These are phyloP conservation scores for Annona cherimola DNA, from an alignment of 164 flowering plant genomes.

Conservation along the genomic window DNA sequence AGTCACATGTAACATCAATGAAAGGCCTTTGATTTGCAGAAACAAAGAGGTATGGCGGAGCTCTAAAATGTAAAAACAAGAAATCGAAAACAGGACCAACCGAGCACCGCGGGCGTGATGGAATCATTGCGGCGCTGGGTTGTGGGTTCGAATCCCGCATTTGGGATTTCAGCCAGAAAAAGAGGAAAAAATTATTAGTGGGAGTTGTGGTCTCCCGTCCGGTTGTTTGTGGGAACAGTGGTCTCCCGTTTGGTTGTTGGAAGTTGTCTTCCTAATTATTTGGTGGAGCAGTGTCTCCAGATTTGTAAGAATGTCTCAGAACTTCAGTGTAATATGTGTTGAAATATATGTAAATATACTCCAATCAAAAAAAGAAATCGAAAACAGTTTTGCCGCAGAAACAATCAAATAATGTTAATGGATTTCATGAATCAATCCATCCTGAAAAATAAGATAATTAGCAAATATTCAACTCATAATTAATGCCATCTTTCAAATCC, in stretches of 20 bases:
- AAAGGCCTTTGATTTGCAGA: background rate
- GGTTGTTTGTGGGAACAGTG: background rate
- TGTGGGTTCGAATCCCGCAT: too few relatives aligned
- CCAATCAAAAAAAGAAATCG: background rate
- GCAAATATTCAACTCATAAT: slow-evolving; percentile 4
- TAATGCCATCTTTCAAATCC: background rate
- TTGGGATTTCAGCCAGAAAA: background rate
- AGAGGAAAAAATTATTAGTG: background rate
- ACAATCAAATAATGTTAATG: background rate
- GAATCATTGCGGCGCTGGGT: too few relatives aligned
- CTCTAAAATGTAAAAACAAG: too few relatives aligned
- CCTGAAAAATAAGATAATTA: background rate
- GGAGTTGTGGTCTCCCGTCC: background rate
- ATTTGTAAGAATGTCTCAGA: too few relatives aligned
- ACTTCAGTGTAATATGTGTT: background rate
- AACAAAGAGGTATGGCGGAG: too few relatives aligned
- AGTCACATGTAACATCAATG: background rate
- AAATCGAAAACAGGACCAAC: too few relatives aligned
- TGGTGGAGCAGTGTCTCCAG: background rate
- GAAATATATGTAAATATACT: background rate
- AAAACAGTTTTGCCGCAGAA: background rate
- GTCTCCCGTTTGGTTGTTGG: background rate
- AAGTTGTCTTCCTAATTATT: too few relatives aligned
- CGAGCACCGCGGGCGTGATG: too few relatives aligned
- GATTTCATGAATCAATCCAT: background rate